Evolutionary conservation across 768 basidiomycete species (phyloP).

Genomic region (Strobilomyces confusus): DNA sequence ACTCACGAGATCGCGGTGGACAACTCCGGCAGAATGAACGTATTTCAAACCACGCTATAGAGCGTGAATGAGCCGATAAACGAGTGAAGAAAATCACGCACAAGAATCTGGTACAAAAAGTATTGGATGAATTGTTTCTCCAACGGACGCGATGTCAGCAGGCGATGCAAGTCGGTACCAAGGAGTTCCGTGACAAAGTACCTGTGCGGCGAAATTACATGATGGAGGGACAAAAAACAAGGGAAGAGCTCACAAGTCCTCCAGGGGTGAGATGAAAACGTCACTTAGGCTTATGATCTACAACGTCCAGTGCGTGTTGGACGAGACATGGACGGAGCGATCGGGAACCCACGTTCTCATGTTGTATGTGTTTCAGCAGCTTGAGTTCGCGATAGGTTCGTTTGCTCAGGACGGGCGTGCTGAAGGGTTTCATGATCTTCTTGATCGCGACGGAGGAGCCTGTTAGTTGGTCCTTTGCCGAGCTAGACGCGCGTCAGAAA

Average conservation of each 20-base stretch:
- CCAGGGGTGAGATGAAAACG: constrained; percentile 99
- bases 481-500: constrained; percentile 45
- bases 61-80: constrained; percentile 5
- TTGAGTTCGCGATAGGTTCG: constrained; percentile 98
- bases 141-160: constrained; percentile 91
- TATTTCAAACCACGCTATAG: constrained; percentile 94
- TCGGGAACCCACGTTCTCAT: constrained; percentile 77
- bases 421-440: constrained; percentile 99
- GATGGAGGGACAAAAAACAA: not conserved
- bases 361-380: constrained; percentile 96
- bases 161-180: constrained; percentile 95
- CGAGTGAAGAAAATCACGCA: constrained; percentile 35
- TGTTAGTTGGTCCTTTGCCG: constrained; percentile 93
- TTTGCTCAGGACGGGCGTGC: constrained; percentile 96
- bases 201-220: constrained; percentile 38
- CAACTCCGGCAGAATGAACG: constrained; percentile 98
- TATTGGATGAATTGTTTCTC: constrained; percentile 99
- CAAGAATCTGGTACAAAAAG: constrained; percentile 98
- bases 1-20: constrained; percentile 90
- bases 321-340: constrained; percentile 4
- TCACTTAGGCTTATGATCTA: constrained; percentile 98
- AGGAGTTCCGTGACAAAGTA: constrained; percentile 99
- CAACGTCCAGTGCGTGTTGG: not conserved
- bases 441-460: constrained; percentile 95
- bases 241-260: constrained; percentile 73